phyloP scores from a whole-genome alignment of 2,329 filamentous ascomycete species.

The Stemphylium vesicarium region DNA sequence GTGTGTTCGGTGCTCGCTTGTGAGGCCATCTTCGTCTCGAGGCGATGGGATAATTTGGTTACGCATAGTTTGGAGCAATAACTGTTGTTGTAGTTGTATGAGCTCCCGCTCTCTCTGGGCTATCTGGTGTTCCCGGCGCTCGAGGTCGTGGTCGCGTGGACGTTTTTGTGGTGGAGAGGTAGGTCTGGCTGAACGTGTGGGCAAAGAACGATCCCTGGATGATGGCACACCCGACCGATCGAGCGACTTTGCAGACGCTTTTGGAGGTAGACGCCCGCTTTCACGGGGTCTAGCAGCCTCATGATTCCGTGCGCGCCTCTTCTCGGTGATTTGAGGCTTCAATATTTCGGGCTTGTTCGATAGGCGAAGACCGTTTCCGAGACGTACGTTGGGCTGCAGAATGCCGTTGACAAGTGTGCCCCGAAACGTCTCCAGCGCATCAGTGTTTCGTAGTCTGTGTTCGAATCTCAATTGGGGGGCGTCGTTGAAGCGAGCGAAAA shows the following conservation, averaged over 20 bases:
- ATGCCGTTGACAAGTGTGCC: slow-evolving; percentile 27
- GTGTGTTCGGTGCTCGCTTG: background rate
- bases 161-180: background rate
- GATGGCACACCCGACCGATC: background rate
- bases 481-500: slow-evolving; percentile 6
- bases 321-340: slow-evolving; percentile 1
- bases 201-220: background rate
- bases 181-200: background rate
- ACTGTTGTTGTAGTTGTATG: slow-evolving; percentile 11
- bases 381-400: slow-evolving; percentile 29
- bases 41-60: background rate
- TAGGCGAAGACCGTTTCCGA: slow-evolving; percentile 21
- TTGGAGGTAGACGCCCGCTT: background rate
- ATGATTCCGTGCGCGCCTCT: background rate
- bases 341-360: slow-evolving; percentile 2
- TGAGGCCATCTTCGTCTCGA: background rate
- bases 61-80: slow-evolving; percentile 6
- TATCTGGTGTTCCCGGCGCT: slow-evolving; percentile 14
- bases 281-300: background rate
- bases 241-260: background rate
- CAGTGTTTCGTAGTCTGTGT: background rate
- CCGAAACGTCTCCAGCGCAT: slow-evolving; percentile 22
- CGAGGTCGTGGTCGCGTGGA: background rate
- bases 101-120: slow-evolving; percentile 13
- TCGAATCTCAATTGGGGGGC: background rate